A percentile compares a stretch with the other conserved stretches of the same genome.
phyloP scores from a whole-genome alignment of 1,284 basidiomycete genomes.

The Tilletiaria anomala region DNA sequence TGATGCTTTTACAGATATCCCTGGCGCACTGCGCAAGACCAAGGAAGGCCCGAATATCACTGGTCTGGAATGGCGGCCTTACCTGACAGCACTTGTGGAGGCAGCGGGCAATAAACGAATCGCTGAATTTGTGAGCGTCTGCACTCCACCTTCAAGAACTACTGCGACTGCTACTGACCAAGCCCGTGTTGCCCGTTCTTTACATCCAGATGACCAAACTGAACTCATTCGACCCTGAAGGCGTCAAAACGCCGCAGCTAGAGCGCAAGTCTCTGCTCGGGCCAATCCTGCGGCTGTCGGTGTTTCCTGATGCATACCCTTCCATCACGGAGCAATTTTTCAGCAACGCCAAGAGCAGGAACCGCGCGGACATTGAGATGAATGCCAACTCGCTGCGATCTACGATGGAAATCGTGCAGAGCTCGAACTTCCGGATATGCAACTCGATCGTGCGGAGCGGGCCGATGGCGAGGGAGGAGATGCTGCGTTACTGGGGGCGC shows the following conservation, averaged over 20 bases:
- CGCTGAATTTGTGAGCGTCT: conserved; percentile 50
- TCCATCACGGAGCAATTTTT: conserved; percentile 23
- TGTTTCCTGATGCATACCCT: conserved; percentile 28
- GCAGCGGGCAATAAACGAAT: conserved; percentile 69
- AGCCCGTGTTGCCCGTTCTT: too few species aligned
- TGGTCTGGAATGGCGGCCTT: conserved; percentile 59
- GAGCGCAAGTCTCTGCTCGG: conserved; percentile 33
- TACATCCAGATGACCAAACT: conserved; percentile 1
- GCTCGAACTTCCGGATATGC: conserved; percentile 72
- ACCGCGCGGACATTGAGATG: conserved; percentile 20
- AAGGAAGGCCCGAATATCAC: conserved; percentile 38
- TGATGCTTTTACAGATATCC: not conserved
- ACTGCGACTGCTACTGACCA: not conserved
- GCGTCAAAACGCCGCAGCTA: conserved; percentile 46
- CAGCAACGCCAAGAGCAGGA: conserved; percentile 14
- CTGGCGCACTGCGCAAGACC: conserved; percentile 2
- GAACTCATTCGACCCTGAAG: conserved; percentile 50
- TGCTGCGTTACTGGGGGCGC: conserved; percentile 67
- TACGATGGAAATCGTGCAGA: conserved; percentile 44
- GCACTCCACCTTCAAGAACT: not conserved
- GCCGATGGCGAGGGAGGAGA: conserved; percentile 58
- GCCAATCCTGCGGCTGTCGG: conserved; percentile 25
- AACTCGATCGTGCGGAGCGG: conserved; percentile 74
- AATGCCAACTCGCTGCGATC: conserved; percentile 19
- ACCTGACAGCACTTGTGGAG: conserved; percentile 64